Percentiles rank a stretch among this genome's conserved stretches.
Conservation (phyloP, 352 stramenopile species). For the Pythium aquatile region DNA sequence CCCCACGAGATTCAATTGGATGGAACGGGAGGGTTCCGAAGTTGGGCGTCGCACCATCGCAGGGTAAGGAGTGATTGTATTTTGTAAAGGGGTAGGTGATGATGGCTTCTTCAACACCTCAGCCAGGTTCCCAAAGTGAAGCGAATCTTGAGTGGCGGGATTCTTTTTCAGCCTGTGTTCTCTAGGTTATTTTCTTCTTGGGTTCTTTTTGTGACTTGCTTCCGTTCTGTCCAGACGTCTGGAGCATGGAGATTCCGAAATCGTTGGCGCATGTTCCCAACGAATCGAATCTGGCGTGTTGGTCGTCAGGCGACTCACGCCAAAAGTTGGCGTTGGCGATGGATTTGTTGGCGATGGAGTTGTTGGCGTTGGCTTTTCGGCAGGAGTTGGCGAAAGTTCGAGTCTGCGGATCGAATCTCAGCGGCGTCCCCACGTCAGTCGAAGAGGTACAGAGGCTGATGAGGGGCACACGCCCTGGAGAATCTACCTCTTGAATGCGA, state of each 20-base stretch:
- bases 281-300: conserved; percentile 1
- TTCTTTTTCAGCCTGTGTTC: conserved; percentile 18
- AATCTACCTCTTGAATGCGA: background rate
- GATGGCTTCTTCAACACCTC: conserved; percentile 2
- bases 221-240: background rate
- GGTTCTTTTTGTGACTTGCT: background rate
- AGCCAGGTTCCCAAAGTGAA: background rate
- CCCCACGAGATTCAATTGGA: conserved; percentile 21
- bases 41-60: conserved; percentile 1
- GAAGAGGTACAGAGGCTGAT: background rate
- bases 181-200: background rate
- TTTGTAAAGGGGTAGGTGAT: conserved; percentile 9
- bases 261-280: background rate
- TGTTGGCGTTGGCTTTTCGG: conserved; percentile 1
- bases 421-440: background rate
- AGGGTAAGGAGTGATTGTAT: conserved; percentile 15
- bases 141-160: conserved; percentile 23
- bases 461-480: background rate
- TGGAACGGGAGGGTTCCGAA: conserved; percentile 22
- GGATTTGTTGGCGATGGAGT: background rate
- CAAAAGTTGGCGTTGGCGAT: background rate
- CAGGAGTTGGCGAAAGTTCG: background rate
- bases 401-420: background rate
- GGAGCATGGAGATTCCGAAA: background rate
- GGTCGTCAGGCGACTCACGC: background rate